Percentiles rank a stretch among this genome's conserved stretches.
These are phyloP conservation scores for Xerocomus spinulosus DNA, from an alignment of 768 basidiomycete species.

Conservation along the genomic window DNA sequence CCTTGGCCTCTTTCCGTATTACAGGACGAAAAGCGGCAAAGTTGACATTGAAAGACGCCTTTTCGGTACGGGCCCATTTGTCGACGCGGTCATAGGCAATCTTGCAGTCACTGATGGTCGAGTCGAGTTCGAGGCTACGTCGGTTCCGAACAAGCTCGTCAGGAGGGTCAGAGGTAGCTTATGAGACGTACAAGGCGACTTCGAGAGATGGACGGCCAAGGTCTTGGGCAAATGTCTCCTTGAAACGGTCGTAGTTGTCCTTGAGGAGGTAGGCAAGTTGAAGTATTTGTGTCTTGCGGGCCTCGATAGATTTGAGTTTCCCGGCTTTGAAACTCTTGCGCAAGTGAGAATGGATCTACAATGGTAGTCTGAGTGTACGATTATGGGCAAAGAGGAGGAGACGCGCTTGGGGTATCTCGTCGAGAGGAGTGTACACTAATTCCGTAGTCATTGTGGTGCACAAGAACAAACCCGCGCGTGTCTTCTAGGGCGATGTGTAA, in stretches of 20 bases:
- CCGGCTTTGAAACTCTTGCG: slow-evolving; percentile 58
- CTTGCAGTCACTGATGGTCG: slow-evolving; percentile 51
- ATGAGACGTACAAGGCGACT: slow-evolving; percentile 41
- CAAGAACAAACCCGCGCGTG: too few relatives aligned
- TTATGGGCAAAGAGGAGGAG: background rate
- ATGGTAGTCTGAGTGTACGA: background rate
- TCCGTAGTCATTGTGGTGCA: slow-evolving; percentile 30
- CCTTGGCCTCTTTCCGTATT: slow-evolving; percentile 74
- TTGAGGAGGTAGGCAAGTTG: slow-evolving; percentile 68
- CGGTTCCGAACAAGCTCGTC: background rate
- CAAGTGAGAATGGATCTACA: slow-evolving; percentile 54
- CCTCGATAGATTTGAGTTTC: slow-evolving; percentile 60
- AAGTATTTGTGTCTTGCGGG: slow-evolving; percentile 72
- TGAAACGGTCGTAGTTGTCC: slow-evolving; percentile 63
- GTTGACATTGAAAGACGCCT: slow-evolving; percentile 50
- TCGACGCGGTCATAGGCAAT: slow-evolving; percentile 58
- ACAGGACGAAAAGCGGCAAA: slow-evolving; percentile 58
- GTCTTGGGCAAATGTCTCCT: slow-evolving; percentile 55
- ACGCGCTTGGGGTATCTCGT: slow-evolving; percentile 49
- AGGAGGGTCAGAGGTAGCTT: background rate
- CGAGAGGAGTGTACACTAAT: slow-evolving; percentile 45
- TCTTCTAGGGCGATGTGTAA: too few relatives aligned
- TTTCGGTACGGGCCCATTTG: slow-evolving; percentile 69
- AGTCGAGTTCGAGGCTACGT: slow-evolving; percentile 56
- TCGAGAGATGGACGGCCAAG: slow-evolving; percentile 63